Evolutionary conservation across 371 early-diverging fungal genomes (phyloP), one percentile per base, ranked within the genome.

Genomic region (Mortierella sp.): DNA sequence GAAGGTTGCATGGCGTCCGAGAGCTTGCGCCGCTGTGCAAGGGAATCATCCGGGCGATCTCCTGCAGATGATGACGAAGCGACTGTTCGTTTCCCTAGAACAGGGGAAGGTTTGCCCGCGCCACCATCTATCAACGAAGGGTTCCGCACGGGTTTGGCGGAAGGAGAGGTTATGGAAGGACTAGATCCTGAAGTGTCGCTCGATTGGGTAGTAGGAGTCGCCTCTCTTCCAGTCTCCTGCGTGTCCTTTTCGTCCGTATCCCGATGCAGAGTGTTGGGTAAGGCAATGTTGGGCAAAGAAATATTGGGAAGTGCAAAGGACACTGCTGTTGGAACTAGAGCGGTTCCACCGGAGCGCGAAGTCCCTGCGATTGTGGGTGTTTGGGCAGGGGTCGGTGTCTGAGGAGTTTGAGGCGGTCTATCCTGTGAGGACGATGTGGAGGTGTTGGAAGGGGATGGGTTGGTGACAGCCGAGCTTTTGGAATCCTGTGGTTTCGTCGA

Each of bases 21-120:
- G 14, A 83, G 41, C 39, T 83, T 83, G 48, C 79, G 79, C 14
- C 79, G 68, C 31, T 75, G 79, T 6, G 73, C 70, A 39, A 76
- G 41, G 3, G 75, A 64, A 13, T 77, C 76, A 24, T 70, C 70
- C 2, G 69, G 44, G 3, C 53, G 66, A 4, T 70, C 79, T 0
- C 44, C 79, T 16, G 50, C 68, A 0, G 67, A 39, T 5, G 70
- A 55, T n/a, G 79, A 69, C 13, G 45, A 61, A 13, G 39, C 67
- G 39, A 71, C 64, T 9, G 73, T 55, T 22, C 84, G 79, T 53
- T 78, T 83, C 4, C 84, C 84, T n/a, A 79, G 70, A 4, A 78
- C 58, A 24, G 76, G 76, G 1, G 76, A 68, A 31, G 76, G 50
- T 47, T 39, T 47, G 26, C 52, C 63, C 6, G 64, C 0, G 22